phyloP scores from a whole-genome alignment of 768 basidiomycete species.

The Lentinula boryana region DNA sequence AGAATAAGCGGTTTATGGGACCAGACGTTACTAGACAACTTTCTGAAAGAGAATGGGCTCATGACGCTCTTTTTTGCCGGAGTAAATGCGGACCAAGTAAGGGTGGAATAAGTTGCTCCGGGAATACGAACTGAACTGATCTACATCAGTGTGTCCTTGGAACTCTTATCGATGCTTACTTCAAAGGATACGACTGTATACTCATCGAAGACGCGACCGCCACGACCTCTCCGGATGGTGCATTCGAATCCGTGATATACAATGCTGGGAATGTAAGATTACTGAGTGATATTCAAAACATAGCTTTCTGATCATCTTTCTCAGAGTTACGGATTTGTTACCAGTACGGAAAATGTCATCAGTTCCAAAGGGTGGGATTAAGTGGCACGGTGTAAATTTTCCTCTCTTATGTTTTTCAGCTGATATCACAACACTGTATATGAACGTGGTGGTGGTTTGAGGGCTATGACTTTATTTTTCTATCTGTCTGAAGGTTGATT shows the following conservation, averaged over 20 bases:
- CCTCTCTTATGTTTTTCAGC: too few species aligned
- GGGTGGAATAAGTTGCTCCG: background rate
- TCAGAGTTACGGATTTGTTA: constrained; percentile 4
- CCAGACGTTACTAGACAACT: constrained; percentile 56
- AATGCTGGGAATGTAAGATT: constrained; percentile 48
- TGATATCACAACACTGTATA: too few species aligned
- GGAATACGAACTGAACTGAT: too few species aligned
- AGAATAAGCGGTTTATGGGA: constrained; percentile 68
- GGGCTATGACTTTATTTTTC: too few species aligned
- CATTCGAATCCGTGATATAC: constrained; percentile 50
- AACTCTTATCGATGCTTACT: constrained; percentile 59
- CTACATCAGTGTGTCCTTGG: constrained; percentile 52
- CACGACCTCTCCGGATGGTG: constrained; percentile 57
- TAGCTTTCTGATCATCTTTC: too few species aligned
- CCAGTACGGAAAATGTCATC: background rate
- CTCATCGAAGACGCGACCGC: constrained; percentile 52
- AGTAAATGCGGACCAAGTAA: constrained; percentile 63
- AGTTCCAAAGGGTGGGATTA: constrained; percentile 6
- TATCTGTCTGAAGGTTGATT: too few species aligned
- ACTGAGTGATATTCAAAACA: background rate
- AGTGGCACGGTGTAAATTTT: too few species aligned
- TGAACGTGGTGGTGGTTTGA: too few species aligned
- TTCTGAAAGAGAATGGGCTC: constrained; percentile 57
- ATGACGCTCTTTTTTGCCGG: constrained; percentile 58
- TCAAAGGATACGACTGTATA: constrained; percentile 58